Percentiles rank a stretch among this genome's conserved stretches.
Evolutionary conservation across 306 rosid species (phyloP).

Genomic region (Sesbania bispinosa): DNA sequence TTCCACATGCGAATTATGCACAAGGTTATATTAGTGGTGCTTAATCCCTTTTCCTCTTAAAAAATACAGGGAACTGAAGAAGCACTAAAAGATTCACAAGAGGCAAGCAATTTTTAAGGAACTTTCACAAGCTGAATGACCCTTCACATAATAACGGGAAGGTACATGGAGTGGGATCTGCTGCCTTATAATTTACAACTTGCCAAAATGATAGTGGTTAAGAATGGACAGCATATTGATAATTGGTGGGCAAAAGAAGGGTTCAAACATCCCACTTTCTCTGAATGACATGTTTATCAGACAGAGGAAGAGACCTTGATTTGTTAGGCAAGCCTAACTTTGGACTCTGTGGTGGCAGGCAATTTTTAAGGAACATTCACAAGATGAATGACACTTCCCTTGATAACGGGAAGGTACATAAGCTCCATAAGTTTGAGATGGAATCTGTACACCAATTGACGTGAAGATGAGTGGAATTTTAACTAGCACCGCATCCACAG

Average conservation of each 20-base stretch:
- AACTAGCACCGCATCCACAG: neutral
- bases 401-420: too few relatives aligned
- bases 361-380: too few relatives aligned
- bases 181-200: neutral
- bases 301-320: too few relatives aligned
- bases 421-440: neutral
- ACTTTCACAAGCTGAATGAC: constrained; percentile 7
- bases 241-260: constrained; percentile 16
- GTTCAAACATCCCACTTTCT: constrained; percentile 24
- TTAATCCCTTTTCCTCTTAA: neutral
- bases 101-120: neutral
- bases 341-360: neutral
- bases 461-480: constrained; percentile 12
- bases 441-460: constrained; percentile 14
- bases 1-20: neutral
- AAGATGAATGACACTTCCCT: too few relatives aligned
- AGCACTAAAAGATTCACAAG: neutral
- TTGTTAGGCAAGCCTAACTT: too few relatives aligned
- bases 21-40: neutral
- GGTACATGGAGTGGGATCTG: constrained; percentile 12
- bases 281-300: neutral
- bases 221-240: constrained; percentile 12
- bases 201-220: neutral
- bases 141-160: constrained; percentile 28
- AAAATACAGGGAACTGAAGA: neutral